Evolutionary conservation across 768 basidiomycete species (phyloP), one percentile per base, ranked within the genome.

Genomic region (Phanerochaete carnosa): DNA sequence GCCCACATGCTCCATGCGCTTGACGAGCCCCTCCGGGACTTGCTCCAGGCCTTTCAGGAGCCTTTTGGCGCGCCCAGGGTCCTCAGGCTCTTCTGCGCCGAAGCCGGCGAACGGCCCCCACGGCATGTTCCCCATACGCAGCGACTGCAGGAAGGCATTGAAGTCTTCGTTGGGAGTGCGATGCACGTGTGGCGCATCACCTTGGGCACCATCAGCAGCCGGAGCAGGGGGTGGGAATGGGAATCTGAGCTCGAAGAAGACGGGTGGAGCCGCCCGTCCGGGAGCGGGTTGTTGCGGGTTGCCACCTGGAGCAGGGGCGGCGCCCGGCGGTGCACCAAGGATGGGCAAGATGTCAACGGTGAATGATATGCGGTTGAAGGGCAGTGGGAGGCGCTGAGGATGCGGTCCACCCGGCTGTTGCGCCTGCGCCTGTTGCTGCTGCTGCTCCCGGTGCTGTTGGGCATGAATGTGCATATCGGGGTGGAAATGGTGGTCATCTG

Each of bases 1-100:
- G 1, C 75, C 74, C 4, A 79, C 78, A 55, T 83, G 78, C 66
- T 89, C 84, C 58, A 92, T 72, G 39, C 90, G 76, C 66, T 82
- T 77, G 15, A 91, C 81, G 6, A 92, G 73, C 5, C 90, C 90
- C 2, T 77, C 67, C 0, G 88, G 85, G 5, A 92, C 88, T 37
- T 77, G 80, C 51, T 90, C 88, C 3, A 92, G 71, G 1, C 84
- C 89, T 32, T 76, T 78, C 1, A 92, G 72, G 12, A 92, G 77
- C 60, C 75, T 78, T 70, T 80, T 82, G 1, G 89, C 90, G 29
- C 88, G 79, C 60, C 83, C 86, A 0, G 87, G 87, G 64, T 89
- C 86, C 61, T 90, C 89, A 28, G 74, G 73, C 63, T 76, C 70
- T 22, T 77, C 73, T 2, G 75, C 76, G 25, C 19, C 45, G 2